phyloP scores from a whole-genome alignment of 225 moss, liverwort and hornwort genomes.

The Pleurozium schreberi region DNA sequence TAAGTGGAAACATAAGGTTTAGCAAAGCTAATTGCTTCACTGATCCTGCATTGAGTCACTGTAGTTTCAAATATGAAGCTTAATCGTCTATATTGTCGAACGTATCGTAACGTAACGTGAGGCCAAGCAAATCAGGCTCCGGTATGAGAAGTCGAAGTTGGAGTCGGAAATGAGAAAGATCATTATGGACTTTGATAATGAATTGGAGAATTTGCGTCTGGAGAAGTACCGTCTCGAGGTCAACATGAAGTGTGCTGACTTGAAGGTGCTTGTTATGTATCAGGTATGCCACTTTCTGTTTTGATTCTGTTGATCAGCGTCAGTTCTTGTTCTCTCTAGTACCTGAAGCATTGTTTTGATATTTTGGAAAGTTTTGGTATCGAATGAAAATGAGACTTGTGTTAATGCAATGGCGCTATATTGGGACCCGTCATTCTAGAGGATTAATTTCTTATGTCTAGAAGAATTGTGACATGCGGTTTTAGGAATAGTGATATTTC shows the following conservation, averaged over 20 bases:
- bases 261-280: constrained; percentile 74
- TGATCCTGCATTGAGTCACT: neutral
- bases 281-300: constrained; percentile 24
- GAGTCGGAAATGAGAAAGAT: constrained; percentile 48
- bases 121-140: constrained; percentile 49
- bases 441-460: neutral
- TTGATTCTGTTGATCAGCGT: neutral
- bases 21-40: neutral
- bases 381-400: neutral
- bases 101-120: neutral
- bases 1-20: neutral
- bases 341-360: neutral
- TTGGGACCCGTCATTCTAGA: neutral
- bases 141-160: constrained; percentile 65
- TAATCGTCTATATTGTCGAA: neutral
- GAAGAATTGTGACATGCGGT: neutral
- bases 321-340: neutral
- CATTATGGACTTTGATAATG: constrained; percentile 50
- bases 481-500: neutral
- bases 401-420: neutral
- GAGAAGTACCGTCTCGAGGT: constrained; percentile 66
- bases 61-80: neutral
- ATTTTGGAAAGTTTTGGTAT: neutral
- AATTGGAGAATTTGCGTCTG: constrained; percentile 56
- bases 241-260: constrained; percentile 81